Evolutionary conservation across 805 yeast genomes (phyloP).

Genomic region (Hyphopichia homilentoma): DNA sequence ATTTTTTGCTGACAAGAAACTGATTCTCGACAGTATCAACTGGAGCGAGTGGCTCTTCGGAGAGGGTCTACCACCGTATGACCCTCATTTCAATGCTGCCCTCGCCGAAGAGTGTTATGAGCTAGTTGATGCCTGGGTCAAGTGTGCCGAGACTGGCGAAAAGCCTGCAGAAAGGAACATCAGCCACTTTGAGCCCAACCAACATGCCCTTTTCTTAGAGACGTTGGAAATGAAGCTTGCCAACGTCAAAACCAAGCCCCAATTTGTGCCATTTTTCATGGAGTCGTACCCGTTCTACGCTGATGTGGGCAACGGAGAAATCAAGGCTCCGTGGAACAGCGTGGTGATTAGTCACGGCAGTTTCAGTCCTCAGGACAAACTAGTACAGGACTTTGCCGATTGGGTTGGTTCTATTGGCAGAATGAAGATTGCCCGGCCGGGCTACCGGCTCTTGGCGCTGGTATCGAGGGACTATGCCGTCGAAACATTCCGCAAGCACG

Average conservation of each 20-base stretch:
- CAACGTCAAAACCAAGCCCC: constrained; percentile 2
- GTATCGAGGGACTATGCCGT: constrained; percentile 26
- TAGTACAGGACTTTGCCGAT: constrained; percentile 17
- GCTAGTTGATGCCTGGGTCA: constrained; percentile 19
- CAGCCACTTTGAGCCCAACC: constrained; percentile 18
- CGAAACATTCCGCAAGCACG: constrained; percentile 17
- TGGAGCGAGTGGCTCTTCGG: constrained; percentile 27
- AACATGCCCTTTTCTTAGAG: constrained; percentile 22
- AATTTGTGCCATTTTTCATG: constrained; percentile 11
- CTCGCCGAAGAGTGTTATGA: constrained; percentile 24
- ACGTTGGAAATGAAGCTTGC: constrained; percentile 12
- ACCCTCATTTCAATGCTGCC: constrained; percentile 23
- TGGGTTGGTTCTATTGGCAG: constrained; percentile 36
- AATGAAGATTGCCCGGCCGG: constrained; percentile 36
- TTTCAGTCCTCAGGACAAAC: constrained; percentile 8
- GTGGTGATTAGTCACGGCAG: constrained; percentile 20
- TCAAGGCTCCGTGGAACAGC: constrained; percentile 19
- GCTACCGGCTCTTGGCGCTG: constrained; percentile 19
- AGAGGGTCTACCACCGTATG: constrained; percentile 23
- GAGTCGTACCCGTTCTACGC: constrained; percentile 16
- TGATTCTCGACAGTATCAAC: constrained; percentile 20
- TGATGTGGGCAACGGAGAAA: constrained; percentile 21
- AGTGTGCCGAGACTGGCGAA: too few relatives aligned
- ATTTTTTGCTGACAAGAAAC: constrained; percentile 18
- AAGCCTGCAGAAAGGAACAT: too few relatives aligned